Evolutionary conservation across 805 yeast species (phyloP), one percentile per base, ranked within the genome.

Genomic region (Hanseniaspora clermontiae): DNA sequence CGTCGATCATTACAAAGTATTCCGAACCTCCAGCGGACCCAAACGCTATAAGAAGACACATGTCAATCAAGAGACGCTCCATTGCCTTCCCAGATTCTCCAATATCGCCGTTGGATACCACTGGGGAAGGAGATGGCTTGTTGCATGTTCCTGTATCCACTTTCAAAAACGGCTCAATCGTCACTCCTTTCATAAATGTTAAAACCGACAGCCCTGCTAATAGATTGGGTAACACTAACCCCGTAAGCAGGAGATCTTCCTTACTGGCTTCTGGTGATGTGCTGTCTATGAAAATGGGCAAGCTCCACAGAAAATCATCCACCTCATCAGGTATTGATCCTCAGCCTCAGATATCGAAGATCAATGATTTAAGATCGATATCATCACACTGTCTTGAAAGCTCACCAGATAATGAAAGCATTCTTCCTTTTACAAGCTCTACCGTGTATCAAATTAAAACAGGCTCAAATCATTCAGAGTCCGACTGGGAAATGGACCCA

Each of bases 241-340:
- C 32, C 0, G 47, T 32, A 3, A 46, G 56, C 24, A 52, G 56
- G 38, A 37, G 49, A 34, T 45, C 56, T 19, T 52, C 56, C n/a
- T 8, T 52, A 10, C 29, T 52, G 17, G 56, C 56, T 8, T 52
- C 56, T 3, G 56, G 56, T 12, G 56, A 52, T 38, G 56, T 52
- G 17, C 9, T 52, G 17, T 52, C 56, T 2, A 45, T 52, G 50
- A 52, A 52, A 29, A 38, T 20, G 45, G 56, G 56, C 10, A 42
- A 37, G 19, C 36, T 52, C 1, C 42, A 45, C 31, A 37, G 50
- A 31, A 46, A 36, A 5, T 19, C 39, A 10, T 52, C 56, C 5
- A n/a, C 14, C 5, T 46, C 49, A 19, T 46, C 49, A 15, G 37
- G 24, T n/a, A 9, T 8, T 17, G 49, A 46, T 1, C 49, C 15